phyloP scores from a whole-genome alignment of 78 protist species.

The Thecamonas trahens region DNA sequence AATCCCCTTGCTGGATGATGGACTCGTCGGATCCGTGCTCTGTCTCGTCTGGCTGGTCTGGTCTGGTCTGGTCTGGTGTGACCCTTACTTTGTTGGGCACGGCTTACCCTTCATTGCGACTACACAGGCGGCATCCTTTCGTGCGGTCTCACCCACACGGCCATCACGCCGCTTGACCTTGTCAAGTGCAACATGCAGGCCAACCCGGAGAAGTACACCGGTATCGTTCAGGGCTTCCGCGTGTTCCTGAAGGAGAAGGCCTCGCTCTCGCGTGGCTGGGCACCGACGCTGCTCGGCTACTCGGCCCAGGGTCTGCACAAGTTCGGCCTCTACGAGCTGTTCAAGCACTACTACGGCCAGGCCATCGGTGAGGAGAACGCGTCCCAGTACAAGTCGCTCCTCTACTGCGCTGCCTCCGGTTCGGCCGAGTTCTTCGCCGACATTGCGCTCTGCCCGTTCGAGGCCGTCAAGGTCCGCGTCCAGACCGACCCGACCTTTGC shows the following conservation, averaged over 20 bases:
- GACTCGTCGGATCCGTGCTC: too few relatives aligned
- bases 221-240: slow-evolving; percentile 33
- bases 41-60: too few relatives aligned
- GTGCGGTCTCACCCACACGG: slow-evolving; percentile 73
- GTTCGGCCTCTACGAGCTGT: slow-evolving; percentile 78
- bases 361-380: slow-evolving; percentile 55
- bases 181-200: slow-evolving; percentile 59
- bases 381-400: slow-evolving; percentile 14
- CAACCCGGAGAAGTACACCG: slow-evolving; percentile 50
- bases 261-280: slow-evolving; percentile 49
- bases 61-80: too few relatives aligned
- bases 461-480: slow-evolving; percentile 32
- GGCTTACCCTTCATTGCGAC: too few relatives aligned
- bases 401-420: slow-evolving; percentile 62
- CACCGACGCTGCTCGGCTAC: slow-evolving; percentile 72
- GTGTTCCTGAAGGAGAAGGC: slow-evolving; percentile 57
- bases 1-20: too few relatives aligned
- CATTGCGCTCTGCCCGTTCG: slow-evolving; percentile 73
- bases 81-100: too few relatives aligned
- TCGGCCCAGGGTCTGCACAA: slow-evolving; percentile 63
- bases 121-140: slow-evolving; percentile 65
- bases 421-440: slow-evolving; percentile 76
- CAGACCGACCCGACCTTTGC: slow-evolving; percentile 28
- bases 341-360: slow-evolving; percentile 56
- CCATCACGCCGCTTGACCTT: slow-evolving; percentile 78